Percentiles rank a stretch among this genome's conserved stretches.
phyloP scores from a whole-genome alignment of 768 basidiomycete genomes.

The Lentinula detonsa region DNA sequence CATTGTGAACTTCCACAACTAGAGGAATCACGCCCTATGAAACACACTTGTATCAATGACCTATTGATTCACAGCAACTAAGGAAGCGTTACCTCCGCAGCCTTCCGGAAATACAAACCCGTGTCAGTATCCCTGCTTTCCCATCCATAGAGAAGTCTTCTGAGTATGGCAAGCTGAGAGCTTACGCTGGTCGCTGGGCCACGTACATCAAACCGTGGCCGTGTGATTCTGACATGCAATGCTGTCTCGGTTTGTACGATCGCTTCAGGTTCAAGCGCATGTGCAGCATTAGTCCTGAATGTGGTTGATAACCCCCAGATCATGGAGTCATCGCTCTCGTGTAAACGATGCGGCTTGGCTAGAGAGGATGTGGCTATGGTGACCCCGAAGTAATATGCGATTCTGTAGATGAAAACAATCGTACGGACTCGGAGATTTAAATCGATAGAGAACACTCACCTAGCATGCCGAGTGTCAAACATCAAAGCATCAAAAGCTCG shows the following conservation, averaged over 20 bases:
- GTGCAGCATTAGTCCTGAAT: conserved; percentile 50
- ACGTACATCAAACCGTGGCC: conserved; percentile 26
- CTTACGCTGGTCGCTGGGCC: conserved; percentile 45
- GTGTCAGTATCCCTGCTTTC: conserved; percentile 43
- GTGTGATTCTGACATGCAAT: conserved; percentile 54
- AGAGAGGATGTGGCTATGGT: conserved; percentile 51
- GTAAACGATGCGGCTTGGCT: conserved; percentile 34
- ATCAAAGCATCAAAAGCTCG: conserved; percentile 66
- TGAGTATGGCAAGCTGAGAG: conserved; percentile 58
- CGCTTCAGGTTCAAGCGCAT: conserved; percentile 55
- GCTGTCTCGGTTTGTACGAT: conserved; percentile 56
- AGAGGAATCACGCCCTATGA: conserved; percentile 56
- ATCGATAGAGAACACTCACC: conserved; percentile 39
- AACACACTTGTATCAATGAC: not conserved
- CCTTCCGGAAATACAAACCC: conserved; percentile 49
- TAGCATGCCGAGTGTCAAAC: conserved; percentile 66
- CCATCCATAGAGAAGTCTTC: conserved; percentile 53
- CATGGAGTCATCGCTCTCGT: conserved; percentile 21
- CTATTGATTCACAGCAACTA: not conserved
- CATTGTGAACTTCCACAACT: conserved; percentile 60
- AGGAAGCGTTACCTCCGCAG: conserved; percentile 38
- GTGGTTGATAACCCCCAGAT: conserved; percentile 61
- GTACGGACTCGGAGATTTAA: not conserved
- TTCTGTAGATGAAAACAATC: conserved; percentile 25
- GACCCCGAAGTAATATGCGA: conserved; percentile 63